Base-by-base conservation (phyloP, 2,329 filamentous ascomycete genomes). In the Cladophialophora psammophila region DNA sequence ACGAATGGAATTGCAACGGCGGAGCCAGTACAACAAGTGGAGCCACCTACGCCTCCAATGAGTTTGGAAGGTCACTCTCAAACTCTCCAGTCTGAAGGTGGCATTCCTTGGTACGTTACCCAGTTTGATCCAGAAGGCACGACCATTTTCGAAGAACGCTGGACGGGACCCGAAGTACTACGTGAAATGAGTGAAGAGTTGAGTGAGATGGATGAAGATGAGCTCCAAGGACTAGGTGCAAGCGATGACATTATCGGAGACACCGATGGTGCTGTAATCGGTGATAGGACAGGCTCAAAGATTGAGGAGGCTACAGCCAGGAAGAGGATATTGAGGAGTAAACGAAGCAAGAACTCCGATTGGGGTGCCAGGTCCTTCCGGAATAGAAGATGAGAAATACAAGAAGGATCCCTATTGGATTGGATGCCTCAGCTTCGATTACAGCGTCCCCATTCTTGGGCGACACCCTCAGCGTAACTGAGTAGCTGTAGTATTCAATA, bases 191-290 rank as follows among this genome's bases (percentile, higher is more conserved):
- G 92, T 74, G 94, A 97, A 78, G 92, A 94, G 72, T 84, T 97
- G 26, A 96, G 91, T 64, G 94, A 97, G 75, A 88, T 97, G 76
- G 94, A 96, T 73, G 94, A 97, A 71, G 93, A 96, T 60, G 92
- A 94, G 79, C 83, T 97, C 65, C 89, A 91, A 74, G 92, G 90
- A 38, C 81, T 93, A 48, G 80, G 81, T 13, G 79, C 79, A 63
- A 80, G 90, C 84, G 89, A 81, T 38, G 62, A 66, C 35, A 62
- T 66, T 34, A 40, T 40, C 45, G 63, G 60, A 56, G 36, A 50
- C 54, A 40, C 15, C 8, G 32, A 63, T 53, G 60, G 32, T 55
- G 35, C 50, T 40, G 10, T 40, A 7, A 10, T 40, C 12, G 63
- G 15, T 8, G 32, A 58, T 31, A 56, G 64, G 55, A 26, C 52